Conservation (phyloP, 768 basidiomycete species). For the Pisolithus marmoratus region DNA sequence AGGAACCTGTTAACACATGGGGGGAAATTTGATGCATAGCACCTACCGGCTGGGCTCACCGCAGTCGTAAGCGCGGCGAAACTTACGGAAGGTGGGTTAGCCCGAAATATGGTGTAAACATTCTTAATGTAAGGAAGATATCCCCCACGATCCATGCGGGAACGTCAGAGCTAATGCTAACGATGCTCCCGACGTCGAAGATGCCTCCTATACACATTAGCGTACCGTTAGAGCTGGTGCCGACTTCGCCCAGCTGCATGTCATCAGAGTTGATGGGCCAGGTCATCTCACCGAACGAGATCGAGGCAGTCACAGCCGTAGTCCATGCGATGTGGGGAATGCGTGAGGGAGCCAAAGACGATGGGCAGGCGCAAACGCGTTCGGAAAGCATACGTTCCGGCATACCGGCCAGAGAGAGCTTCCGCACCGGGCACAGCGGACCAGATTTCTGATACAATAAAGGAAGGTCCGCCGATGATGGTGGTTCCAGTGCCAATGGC, state of each 20-base stretch:
- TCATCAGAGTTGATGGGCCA: constrained; percentile 77
- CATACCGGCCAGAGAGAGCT: constrained; percentile 36
- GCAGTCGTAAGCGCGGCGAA: constrained; percentile 24
- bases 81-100: constrained; percentile 23
- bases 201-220: constrained; percentile 57
- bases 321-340: constrained; percentile 54
- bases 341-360: neutral
- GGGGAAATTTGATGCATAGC: too few relatives aligned
- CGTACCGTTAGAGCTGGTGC: constrained; percentile 4
- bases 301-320: constrained; percentile 45
- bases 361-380: constrained; percentile 20
- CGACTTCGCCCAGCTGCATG: constrained; percentile 67
- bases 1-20: neutral
- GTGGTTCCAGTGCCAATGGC: constrained; percentile 97
- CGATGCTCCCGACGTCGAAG: constrained; percentile 61
- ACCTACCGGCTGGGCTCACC: neutral
- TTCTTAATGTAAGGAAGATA: constrained; percentile 56
- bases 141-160: constrained; percentile 69
- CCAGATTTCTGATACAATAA: constrained; percentile 58
- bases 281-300: constrained; percentile 71
- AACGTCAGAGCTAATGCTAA: constrained; percentile 32
- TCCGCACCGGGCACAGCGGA: constrained; percentile 52
- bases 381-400: constrained; percentile 82
- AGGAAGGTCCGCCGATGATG: constrained; percentile 78
- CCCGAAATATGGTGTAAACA: constrained; percentile 26